Evolutionary conservation across 2,329 filamentous ascomycete species (phyloP), one percentile per base, ranked within the genome.

Genomic region (Aspergillus vadensis): DNA sequence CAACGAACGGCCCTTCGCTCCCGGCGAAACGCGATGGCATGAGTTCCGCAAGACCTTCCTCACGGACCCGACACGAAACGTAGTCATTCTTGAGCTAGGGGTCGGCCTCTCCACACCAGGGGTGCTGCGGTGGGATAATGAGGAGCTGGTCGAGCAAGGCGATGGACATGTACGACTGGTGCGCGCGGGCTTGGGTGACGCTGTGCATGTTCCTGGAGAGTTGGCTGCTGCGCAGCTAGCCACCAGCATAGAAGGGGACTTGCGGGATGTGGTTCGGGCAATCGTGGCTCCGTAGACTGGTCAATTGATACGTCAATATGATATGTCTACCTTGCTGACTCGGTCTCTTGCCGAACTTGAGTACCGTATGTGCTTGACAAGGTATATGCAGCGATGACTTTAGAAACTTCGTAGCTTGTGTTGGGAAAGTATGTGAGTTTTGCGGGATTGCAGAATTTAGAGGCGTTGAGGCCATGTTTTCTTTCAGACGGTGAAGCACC

Each of bases 41-140:
- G 12, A 30, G 4, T 67, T 68, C 23, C 21, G 62, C 14, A 53
- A 58, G 17, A 27, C 23, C 14, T 48, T 50, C 10, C 9, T 32
- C 14, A 9, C 27, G 3, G 41, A 41, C 6, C 17, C 9, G 14
- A 5, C n/a, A 10, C 23, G 25, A 30, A 56, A 39, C 1, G 39
- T 53, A 10, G 67, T 70, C 2, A 55, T 69, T 43, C 52, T 70
- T 9, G 67, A 69, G 51, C 43, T 70, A 5, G 68, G 67, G 0
- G 67, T 67, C 17, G 68, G 67, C 2, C 23, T 69, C 47, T 69
- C 69, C 12, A 70, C 68, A 1, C 67, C 68, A 1, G 61, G 51
- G 19, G 67, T 70, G 17, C 15, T 70, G 53, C 57, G 67, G 19
- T 68, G 65, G 66, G 61, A 64, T 19, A 66, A 69, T 55, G 68